Evolutionary conservation across 805 yeast species (phyloP).

Genomic region (Gaillardinia entomophila): DNA sequence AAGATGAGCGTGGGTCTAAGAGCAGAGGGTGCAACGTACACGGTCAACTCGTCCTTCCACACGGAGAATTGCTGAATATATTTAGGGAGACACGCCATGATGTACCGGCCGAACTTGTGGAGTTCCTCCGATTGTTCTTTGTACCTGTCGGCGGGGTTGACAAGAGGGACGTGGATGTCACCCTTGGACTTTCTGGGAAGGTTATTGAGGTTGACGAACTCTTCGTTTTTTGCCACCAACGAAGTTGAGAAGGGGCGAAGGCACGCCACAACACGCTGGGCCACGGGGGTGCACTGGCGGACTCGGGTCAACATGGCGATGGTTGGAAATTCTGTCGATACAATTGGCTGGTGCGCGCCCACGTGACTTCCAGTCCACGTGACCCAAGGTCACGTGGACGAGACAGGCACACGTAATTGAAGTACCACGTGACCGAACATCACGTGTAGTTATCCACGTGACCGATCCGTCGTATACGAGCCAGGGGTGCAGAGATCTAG

Average conservation of each 20-base stretch:
- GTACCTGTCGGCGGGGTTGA: constrained; percentile 75
- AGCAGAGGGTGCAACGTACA: constrained; percentile 72
- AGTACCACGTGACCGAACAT: too few species aligned
- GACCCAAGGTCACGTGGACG: not conserved
- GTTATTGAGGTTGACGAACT: constrained; percentile 28
- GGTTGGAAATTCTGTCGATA: not conserved
- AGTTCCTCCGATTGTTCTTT: constrained; percentile 61
- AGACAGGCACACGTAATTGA: too few species aligned
- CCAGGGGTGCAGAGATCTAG: too few species aligned
- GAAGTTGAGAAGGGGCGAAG: too few species aligned
- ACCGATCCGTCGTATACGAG: too few species aligned
- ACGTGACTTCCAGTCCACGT: not conserved
- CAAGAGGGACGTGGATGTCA: constrained; percentile 42
- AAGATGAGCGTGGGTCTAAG: constrained; percentile 65
- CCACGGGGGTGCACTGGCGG: too few species aligned
- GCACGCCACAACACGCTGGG: not conserved
- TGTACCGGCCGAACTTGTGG: constrained; percentile 75
- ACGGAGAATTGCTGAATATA: constrained; percentile 78
- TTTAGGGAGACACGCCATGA: constrained; percentile 76
- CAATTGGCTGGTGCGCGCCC: not conserved
- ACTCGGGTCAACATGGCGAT: not conserved
- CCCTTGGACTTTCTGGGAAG: constrained; percentile 33
- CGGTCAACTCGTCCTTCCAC: constrained; percentile 83
- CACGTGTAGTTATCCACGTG: too few species aligned
- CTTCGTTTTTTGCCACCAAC: constrained; percentile 12